phyloP scores from a whole-genome alignment of 2,329 filamentous ascomycete species.

The Ceratocystis variospora region DNA sequence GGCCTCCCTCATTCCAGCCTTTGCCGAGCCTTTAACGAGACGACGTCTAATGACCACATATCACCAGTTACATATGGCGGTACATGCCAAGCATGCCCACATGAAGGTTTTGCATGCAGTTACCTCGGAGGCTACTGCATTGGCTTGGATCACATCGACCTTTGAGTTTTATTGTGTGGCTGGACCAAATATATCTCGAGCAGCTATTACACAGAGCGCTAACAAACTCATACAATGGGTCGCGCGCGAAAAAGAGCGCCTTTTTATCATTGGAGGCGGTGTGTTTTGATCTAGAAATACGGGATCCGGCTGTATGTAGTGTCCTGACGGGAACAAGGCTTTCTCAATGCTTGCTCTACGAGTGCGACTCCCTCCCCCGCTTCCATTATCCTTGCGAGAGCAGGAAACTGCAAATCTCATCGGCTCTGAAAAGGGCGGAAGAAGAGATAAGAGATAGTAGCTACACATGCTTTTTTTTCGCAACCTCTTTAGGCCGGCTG shows the following conservation, averaged over 20 bases:
- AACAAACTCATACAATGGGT: conserved; percentile 89
- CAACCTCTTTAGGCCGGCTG: background rate
- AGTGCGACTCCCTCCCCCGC: background rate
- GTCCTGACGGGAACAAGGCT: background rate
- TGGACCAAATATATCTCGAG: conserved; percentile 51
- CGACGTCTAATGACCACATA: conserved; percentile 73
- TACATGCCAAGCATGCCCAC: conserved; percentile 74
- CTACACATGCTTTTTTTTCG: background rate
- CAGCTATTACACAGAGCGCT: conserved; percentile 65
- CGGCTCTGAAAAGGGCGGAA: background rate
- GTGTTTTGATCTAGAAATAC: conserved; percentile 42
- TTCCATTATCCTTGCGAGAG: background rate
- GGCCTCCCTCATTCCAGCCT: conserved; percentile 63
- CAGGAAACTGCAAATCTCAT: background rate
- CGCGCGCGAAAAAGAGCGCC: conserved; percentile 74
- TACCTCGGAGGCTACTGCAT: conserved; percentile 57
- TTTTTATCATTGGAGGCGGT: conserved; percentile 96
- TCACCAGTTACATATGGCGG: conserved; percentile 64
- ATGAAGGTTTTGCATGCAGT: conserved; percentile 76
- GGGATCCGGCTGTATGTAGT: background rate
- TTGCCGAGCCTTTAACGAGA: conserved; percentile 42
- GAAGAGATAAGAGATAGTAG: background rate
- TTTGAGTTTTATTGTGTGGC: conserved; percentile 97
- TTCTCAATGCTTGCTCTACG: background rate
- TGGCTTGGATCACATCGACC: conserved; percentile 80